These are phyloP conservation scores for Teunomyces gatunensis DNA, from an alignment of 805 yeast species.

Conservation along the genomic window DNA sequence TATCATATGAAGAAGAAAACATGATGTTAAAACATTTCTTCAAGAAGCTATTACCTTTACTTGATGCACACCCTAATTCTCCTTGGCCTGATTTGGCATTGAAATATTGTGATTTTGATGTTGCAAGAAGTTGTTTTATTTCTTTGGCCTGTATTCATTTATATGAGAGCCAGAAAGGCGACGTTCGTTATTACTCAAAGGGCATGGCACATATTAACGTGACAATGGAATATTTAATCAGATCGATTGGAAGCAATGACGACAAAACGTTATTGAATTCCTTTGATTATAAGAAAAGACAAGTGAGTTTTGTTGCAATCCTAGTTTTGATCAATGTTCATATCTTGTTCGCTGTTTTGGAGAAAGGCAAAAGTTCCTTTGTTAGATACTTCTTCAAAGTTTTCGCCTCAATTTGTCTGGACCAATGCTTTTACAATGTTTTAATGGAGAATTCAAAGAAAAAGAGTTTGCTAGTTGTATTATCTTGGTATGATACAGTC, in stretches of 20 bases:
- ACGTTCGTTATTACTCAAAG: slow-evolving; percentile 47
- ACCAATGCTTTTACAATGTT: slow-evolving; percentile 36
- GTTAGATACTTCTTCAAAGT: slow-evolving; percentile 48
- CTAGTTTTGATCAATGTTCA: slow-evolving; percentile 54
- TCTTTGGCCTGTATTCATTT: slow-evolving; percentile 56
- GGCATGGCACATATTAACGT: slow-evolving; percentile 55
- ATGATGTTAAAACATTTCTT: slow-evolving; percentile 56
- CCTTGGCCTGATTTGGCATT: slow-evolving; percentile 63
- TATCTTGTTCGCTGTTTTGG: slow-evolving; percentile 50
- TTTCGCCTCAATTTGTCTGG: slow-evolving; percentile 49
- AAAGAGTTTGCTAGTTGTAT: slow-evolving; percentile 47
- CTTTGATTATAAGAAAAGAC: slow-evolving; percentile 13
- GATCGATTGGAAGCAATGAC: slow-evolving; percentile 27
- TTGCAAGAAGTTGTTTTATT: slow-evolving; percentile 57
- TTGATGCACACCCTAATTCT: slow-evolving; percentile 59
- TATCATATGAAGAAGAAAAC: slow-evolving; percentile 48
- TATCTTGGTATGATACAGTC: slow-evolving; percentile 61
- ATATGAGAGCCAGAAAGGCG: slow-evolving; percentile 51
- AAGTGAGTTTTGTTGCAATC: slow-evolving; percentile 38
- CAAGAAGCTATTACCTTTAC: slow-evolving; percentile 48
- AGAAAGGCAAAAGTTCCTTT: slow-evolving; percentile 53
- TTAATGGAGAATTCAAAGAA: slow-evolving; percentile 48
- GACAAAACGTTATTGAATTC: neutral
- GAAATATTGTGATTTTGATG: slow-evolving; percentile 54
- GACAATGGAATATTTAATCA: slow-evolving; percentile 54